These are phyloP conservation scores for Sclerotiophoma versabilis DNA, from an alignment of 2,329 filamentous ascomycete genomes.

Conservation along the genomic window DNA sequence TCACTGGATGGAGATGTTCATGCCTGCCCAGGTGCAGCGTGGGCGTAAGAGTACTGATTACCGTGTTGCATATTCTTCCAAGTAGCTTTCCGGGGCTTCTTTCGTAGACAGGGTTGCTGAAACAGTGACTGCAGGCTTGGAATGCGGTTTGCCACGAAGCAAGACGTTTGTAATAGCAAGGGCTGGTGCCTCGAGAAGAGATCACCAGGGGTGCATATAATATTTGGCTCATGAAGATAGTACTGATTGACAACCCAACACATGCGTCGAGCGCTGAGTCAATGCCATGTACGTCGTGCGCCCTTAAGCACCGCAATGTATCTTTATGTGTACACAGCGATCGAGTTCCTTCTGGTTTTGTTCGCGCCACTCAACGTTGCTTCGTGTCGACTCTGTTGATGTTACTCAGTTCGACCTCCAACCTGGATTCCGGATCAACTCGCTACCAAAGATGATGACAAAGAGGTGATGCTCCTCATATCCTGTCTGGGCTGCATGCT, in stretches of 20 bases:
- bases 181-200: neutral
- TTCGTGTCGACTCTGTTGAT: constrained; percentile 30
- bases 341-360: constrained; percentile 18
- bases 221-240: constrained; percentile 21
- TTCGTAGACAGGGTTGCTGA: constrained; percentile 30
- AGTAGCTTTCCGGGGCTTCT: constrained; percentile 31
- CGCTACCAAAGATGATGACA: constrained; percentile 25
- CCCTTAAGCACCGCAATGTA: constrained; percentile 26
- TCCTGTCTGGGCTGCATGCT: constrained; percentile 19
- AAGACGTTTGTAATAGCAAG: constrained; percentile 10
- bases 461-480: constrained; percentile 18
- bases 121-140: constrained; percentile 27
- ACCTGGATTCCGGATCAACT: constrained; percentile 41
- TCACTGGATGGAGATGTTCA: constrained; percentile 33
- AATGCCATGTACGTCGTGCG: constrained; percentile 40
- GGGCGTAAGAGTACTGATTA: constrained; percentile 38
- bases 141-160: constrained; percentile 17
- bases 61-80: constrained; percentile 37
- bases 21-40: constrained; percentile 42
- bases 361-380: constrained; percentile 17
- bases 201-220: constrained; percentile 14
- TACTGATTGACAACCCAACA: constrained; percentile 20
- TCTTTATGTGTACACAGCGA: constrained; percentile 18
- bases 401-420: constrained; percentile 41
- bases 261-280: constrained; percentile 28